Base-by-base conservation (phyloP, 2,329 filamentous ascomycete genomes). In the Huntiella savannae region DNA sequence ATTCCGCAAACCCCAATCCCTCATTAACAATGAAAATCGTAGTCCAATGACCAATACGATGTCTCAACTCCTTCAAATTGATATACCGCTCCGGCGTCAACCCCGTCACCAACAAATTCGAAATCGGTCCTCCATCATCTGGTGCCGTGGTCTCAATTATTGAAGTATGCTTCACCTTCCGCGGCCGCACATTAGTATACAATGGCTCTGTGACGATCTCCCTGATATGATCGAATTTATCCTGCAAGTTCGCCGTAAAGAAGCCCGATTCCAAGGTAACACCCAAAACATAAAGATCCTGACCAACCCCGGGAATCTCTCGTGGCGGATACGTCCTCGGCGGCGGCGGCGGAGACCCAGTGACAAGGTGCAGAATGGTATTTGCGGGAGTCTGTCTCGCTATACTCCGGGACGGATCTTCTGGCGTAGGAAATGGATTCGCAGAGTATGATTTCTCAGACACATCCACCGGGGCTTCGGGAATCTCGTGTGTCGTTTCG, bases 1-100 rank as follows among this genome's bases (percentile, higher is more conserved):
- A 71, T 42, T 96, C 86, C n/a, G 85, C 67, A 1, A 85, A 65
- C 1, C 91, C 88, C 60, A 96, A 73, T 1, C 87, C 85, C 51
- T 88, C 82, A 48, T 85, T 80, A 47, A 92, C 60, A 47, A 93
- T 71, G 49, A 82, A 75, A 5, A 94, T 70, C 0, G 83, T 82
- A 1, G 80, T 84, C 22, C 75, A 64, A 2, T 70, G 64, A 38
- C 72, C 68, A n/a, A 92, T 62, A 7, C 83, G 73, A 54, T 83
- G 70, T 46, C 68, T 71, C 46, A 91, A 65, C 0, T 67, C 62
- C 3, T 65, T 56, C 17, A 92, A 57, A 1, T 77, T 75, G 33
- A 67, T 58, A 8, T 70, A 63, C 1, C 60, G 59, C 16, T 79
- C 70, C 56, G 79, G 77, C 0, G 58, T 61, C 4, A 54, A 53